phyloP scores from a whole-genome alignment of 2,329 filamentous ascomycete species.

The Shiraia sp. region DNA sequence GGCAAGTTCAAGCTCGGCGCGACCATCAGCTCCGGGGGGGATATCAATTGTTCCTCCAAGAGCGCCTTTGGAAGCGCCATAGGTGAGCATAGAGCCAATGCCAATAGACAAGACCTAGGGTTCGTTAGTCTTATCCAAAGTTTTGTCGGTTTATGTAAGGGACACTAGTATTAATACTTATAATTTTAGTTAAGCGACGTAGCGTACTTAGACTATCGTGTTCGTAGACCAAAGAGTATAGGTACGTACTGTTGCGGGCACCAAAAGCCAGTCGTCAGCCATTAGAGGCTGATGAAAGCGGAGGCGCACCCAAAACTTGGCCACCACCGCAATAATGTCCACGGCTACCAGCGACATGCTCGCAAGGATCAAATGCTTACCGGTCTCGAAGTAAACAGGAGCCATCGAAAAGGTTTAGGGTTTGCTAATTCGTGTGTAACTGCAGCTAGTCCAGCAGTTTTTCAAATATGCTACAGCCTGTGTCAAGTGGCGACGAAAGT shows the following conservation, averaged over 20 bases:
- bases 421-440: too few relatives aligned
- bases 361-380: conserved; percentile 1
- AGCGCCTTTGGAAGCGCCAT: conserved; percentile 1
- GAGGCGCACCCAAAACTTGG: conserved; percentile 3
- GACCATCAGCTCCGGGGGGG: background rate
- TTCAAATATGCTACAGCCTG: too few relatives aligned
- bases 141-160: background rate
- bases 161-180: too few relatives aligned
- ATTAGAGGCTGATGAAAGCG: background rate
- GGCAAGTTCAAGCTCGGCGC: background rate
- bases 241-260: conserved; percentile 3
- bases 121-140: too few relatives aligned
- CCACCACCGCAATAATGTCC: background rate
- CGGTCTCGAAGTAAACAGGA: conserved; percentile 2
- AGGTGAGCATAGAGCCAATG: conserved; percentile 2
- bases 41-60: conserved; percentile 1
- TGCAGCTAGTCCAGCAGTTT: too few relatives aligned
- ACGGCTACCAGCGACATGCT: background rate
- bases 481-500: too few relatives aligned
- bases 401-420: too few relatives aligned
- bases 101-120: conserved; percentile 2
- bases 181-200: too few relatives aligned
- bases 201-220: too few relatives aligned
- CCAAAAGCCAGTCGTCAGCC: conserved; percentile 3
- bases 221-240: background rate